Percentiles rank a stretch among this genome's conserved stretches.
phyloP scores from a whole-genome alignment of 1,284 basidiomycete species.

The Malassezia japonica region DNA sequence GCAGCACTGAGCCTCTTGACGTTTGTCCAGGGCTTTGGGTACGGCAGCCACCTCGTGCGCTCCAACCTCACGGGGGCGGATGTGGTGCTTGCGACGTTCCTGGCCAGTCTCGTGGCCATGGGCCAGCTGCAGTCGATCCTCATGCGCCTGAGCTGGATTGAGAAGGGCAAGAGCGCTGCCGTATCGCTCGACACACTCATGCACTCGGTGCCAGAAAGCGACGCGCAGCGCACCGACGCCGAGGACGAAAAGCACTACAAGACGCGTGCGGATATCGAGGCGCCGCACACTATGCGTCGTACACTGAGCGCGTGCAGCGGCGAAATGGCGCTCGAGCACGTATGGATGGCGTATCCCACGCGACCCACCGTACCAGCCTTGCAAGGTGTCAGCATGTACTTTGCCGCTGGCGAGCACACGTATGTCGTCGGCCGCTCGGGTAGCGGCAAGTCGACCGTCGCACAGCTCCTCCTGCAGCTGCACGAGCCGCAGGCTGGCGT shows the following conservation, averaged over 20 bases:
- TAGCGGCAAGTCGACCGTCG: slow-evolving; percentile 85
- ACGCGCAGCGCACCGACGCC: background rate
- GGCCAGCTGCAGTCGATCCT: slow-evolving; percentile 76
- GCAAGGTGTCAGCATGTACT: slow-evolving; percentile 58
- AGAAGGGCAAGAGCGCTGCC: slow-evolving; percentile 78
- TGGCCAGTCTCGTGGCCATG: slow-evolving; percentile 83
- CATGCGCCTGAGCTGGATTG: slow-evolving; percentile 65
- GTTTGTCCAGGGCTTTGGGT: slow-evolving; percentile 97
- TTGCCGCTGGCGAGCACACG: slow-evolving; percentile 75
- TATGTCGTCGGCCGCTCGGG: slow-evolving; percentile 87
- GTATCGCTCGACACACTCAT: slow-evolving; percentile 62
- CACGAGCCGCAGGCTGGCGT: slow-evolving; percentile 54
- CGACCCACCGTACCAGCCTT: slow-evolving; percentile 60
- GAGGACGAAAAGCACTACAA: background rate
- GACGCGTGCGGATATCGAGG: background rate
- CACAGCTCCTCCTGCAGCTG: slow-evolving; percentile 67
- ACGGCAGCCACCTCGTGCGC: slow-evolving; percentile 73
- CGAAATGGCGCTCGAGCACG: slow-evolving; percentile 65
- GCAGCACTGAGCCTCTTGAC: slow-evolving; percentile 66
- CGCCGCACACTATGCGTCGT: background rate
- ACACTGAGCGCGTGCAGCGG: slow-evolving; percentile 52
- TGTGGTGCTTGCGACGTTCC: slow-evolving; percentile 87
- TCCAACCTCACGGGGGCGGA: slow-evolving; percentile 62
- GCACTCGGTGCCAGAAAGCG: slow-evolving; percentile 37
- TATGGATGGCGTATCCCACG: slow-evolving; percentile 79